Conservation (phyloP, 2,329 filamentous ascomycete species). For the Diaporthe longicolla region DNA sequence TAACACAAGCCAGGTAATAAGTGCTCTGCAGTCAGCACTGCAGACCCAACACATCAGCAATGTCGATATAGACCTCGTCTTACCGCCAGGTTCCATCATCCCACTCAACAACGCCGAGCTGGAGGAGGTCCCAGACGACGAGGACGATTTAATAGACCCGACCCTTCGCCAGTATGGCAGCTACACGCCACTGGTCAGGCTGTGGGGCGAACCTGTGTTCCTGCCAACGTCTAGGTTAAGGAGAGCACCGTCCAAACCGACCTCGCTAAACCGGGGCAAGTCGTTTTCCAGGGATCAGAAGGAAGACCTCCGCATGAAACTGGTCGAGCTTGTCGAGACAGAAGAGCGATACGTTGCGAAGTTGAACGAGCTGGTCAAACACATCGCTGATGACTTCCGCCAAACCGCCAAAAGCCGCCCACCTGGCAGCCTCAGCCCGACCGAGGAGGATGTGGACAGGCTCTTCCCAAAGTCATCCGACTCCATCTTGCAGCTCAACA, state of each 20-base stretch:
- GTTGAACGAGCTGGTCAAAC: slow-evolving; percentile 84
- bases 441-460: slow-evolving; percentile 78
- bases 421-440: slow-evolving; percentile 77
- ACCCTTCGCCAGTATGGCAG: slow-evolving; percentile 79
- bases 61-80: slow-evolving; percentile 87
- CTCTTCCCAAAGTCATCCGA: slow-evolving; percentile 88
- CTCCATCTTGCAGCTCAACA: slow-evolving; percentile 85
- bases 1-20: slow-evolving; percentile 79
- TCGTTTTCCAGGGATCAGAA: slow-evolving; percentile 87
- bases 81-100: slow-evolving; percentile 84
- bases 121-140: slow-evolving; percentile 71
- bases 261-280: slow-evolving; percentile 81
- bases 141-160: slow-evolving; percentile 76
- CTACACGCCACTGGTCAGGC: slow-evolving; percentile 82
- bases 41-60: slow-evolving; percentile 87
- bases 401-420: slow-evolving; percentile 73
- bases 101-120: slow-evolving; percentile 72
- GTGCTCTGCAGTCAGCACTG: slow-evolving; percentile 80
- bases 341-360: slow-evolving; percentile 95
- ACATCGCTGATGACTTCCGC: slow-evolving; percentile 85
- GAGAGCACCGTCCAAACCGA: slow-evolving; percentile 89
- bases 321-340: slow-evolving; percentile 91
- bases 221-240: slow-evolving; percentile 87
- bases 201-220: slow-evolving; percentile 88
- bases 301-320: slow-evolving; percentile 85